Conservation (phyloP, 176 grass and related monocot genomes). For the Bonia amplexicaulis region DNA sequence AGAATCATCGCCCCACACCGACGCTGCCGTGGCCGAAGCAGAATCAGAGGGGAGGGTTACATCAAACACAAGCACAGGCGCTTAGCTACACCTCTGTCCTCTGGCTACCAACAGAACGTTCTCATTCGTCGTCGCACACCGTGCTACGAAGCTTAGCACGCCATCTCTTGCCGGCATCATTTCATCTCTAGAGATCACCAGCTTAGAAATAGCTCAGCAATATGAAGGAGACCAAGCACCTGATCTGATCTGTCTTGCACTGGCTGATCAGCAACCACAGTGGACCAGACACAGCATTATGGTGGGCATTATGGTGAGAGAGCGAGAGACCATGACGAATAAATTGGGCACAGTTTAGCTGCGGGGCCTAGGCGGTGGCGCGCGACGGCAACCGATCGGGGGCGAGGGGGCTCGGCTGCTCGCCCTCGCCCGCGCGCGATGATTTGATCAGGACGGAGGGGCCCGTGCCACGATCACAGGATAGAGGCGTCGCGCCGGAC, state of each 20-base stretch:
- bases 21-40: background rate
- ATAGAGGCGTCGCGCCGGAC: background rate
- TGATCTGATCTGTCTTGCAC: slow-evolving; percentile 25
- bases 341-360: background rate
- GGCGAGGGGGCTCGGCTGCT: background rate
- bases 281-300: background rate
- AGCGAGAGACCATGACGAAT: background rate
- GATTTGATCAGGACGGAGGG: background rate
- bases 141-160: background rate
- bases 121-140: background rate
- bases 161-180: background rate
- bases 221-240: background rate
- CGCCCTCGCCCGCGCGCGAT: background rate
- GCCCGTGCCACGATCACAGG: background rate
- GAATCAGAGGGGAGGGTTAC: background rate
- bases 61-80: background rate
- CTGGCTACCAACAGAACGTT: background rate
- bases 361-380: background rate
- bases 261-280: background rate
- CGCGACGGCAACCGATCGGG: background rate
- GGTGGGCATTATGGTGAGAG: background rate
- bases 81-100: background rate
- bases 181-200: background rate
- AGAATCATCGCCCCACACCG: background rate
- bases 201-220: background rate